Percentiles rank a stretch among this genome's conserved stretches.
Conservation (phyloP, 2,329 filamentous ascomycete species). For the Fusarium oxysporum region DNA sequence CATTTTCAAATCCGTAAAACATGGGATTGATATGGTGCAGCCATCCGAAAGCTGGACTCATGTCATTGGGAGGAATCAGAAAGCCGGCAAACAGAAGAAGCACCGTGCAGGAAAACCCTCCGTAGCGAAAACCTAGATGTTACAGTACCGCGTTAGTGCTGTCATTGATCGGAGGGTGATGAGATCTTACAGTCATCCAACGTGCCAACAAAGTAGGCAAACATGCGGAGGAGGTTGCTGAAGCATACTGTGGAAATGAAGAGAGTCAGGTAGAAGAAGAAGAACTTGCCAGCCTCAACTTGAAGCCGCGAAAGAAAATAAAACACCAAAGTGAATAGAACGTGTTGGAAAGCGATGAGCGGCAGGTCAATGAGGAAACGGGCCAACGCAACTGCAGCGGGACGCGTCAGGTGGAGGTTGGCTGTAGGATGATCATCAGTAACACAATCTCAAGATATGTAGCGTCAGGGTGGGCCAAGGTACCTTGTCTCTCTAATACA, state of each 20-base stretch:
- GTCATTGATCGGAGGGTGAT: background rate
- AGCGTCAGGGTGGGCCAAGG: accelerated
- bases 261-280: background rate
- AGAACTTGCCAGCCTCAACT: background rate
- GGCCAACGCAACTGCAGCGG: background rate
- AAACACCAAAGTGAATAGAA: background rate
- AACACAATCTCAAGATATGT: too few species aligned
- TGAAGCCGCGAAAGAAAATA: background rate
- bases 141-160: background rate
- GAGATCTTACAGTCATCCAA: background rate
- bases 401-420: background rate
- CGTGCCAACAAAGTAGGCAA: background rate
- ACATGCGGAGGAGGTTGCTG: background rate
- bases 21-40: background rate
- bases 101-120: background rate
- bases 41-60: background rate
- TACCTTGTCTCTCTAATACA: background rate
- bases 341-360: background rate
- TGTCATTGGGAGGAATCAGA: background rate
- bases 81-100: background rate
- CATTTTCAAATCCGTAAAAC: background rate
- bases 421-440: background rate
- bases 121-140: background rate
- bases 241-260: background rate
- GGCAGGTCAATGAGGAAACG: background rate